These are phyloP conservation scores for Cystofilobasidium bisporidii DNA, from an alignment of 768 basidiomycete genomes.

Conservation along the genomic window DNA sequence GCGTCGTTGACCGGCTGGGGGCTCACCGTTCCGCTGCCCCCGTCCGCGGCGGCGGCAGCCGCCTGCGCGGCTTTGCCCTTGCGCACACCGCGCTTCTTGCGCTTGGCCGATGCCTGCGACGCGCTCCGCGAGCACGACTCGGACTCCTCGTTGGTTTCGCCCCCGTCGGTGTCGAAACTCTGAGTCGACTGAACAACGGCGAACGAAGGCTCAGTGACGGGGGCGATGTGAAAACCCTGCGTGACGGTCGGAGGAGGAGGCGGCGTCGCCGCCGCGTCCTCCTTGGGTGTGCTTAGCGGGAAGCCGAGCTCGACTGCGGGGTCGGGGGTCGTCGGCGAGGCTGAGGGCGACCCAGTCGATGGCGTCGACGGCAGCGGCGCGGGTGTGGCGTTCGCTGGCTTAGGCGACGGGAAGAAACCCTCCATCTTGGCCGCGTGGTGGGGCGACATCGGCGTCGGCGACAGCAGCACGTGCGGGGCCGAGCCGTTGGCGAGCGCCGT, in stretches of 20 bases:
- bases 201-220: neutral
- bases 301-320: neutral
- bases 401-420: constrained; percentile 5
- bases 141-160: constrained; percentile 32
- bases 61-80: constrained; percentile 59
- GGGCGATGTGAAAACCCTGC: constrained; percentile 9
- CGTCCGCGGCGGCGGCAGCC: constrained; percentile 35
- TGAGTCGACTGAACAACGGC: neutral
- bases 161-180: constrained; percentile 3
- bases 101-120: constrained; percentile 55
- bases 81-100: constrained; percentile 72
- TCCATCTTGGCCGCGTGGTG: neutral
- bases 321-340: neutral
- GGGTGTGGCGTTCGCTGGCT: neutral
- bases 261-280: neutral
- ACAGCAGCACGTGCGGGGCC: neutral
- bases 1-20: constrained; percentile 34
- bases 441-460: constrained; percentile 6
- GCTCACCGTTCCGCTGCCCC: constrained; percentile 44
- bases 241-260: neutral
- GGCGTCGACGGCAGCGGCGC: neutral
- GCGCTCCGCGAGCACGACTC: constrained; percentile 53
- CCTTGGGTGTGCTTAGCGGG: constrained; percentile 1
- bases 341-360: constrained; percentile 1
- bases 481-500: constrained; percentile 3